Conservation (phyloP, 768 basidiomycete genomes). For the Sporobolomyces pararoseus region DNA sequence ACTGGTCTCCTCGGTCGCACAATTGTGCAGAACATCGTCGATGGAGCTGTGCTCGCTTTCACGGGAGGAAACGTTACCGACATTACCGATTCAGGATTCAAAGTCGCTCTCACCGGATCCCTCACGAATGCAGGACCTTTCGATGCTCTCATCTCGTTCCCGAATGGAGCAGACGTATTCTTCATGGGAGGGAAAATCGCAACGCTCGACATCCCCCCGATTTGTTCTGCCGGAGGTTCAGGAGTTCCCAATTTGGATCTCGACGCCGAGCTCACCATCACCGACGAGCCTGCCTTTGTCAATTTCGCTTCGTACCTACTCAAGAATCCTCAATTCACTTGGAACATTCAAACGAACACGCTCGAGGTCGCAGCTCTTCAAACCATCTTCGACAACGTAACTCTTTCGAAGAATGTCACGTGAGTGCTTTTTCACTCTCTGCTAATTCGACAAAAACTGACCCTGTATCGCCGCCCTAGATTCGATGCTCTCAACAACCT, state of each 20-base stretch:
- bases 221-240: conserved; percentile 64
- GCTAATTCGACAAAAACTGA: background rate
- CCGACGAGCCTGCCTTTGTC: conserved; percentile 55
- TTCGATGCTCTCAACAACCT: conserved; percentile 36
- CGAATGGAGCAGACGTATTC: conserved; percentile 57
- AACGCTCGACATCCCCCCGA: conserved; percentile 60
- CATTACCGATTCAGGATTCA: conserved; percentile 60
- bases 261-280: conserved; percentile 59
- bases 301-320: conserved; percentile 58
- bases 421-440: background rate
- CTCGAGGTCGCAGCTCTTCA: conserved; percentile 50
- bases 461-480: background rate
- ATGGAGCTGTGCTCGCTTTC: conserved; percentile 59
- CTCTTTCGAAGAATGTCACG: conserved; percentile 57
- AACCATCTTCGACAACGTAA: conserved; percentile 48
- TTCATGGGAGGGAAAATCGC: conserved; percentile 51
- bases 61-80: conserved; percentile 61
- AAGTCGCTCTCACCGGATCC: conserved; percentile 55
- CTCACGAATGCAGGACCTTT: conserved; percentile 28
- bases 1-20: conserved; percentile 68
- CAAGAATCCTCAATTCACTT: conserved; percentile 31
- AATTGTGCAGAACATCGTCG: conserved; percentile 53
- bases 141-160: conserved; percentile 51
- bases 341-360: conserved; percentile 57
- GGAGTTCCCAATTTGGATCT: conserved; percentile 65